phyloP scores from a whole-genome alignment of 169 alveolate genomes.

The Eimeria tenella region DNA sequence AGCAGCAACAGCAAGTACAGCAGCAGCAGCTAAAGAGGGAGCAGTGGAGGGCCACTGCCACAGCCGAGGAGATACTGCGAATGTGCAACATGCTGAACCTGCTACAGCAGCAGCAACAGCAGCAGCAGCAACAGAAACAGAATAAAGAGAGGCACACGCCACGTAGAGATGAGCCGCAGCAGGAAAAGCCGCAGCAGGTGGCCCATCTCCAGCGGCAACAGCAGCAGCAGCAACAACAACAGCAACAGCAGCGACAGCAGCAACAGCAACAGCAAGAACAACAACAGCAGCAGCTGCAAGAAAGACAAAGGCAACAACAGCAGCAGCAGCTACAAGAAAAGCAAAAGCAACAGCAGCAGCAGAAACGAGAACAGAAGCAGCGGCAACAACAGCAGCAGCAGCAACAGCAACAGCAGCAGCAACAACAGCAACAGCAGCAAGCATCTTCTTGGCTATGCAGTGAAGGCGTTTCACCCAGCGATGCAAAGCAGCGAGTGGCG shows the following conservation, averaged over 20 bases:
- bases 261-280: background rate
- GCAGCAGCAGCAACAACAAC: background rate
- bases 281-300: background rate
- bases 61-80: background rate
- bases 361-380: background rate
- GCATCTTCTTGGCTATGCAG: background rate
- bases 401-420: slow-evolving; percentile 3
- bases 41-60: background rate
- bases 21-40: background rate
- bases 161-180: background rate
- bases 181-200: background rate
- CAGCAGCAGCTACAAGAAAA: background rate
- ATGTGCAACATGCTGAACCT: background rate
- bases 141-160: background rate
- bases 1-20: background rate
- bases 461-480: background rate
- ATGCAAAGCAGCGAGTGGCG: slow-evolving; percentile 25
- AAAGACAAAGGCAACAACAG: background rate
- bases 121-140: slow-evolving; percentile 3
- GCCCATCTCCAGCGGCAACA: background rate
- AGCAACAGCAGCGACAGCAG: background rate
- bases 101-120: background rate
- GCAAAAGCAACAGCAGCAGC: background rate
- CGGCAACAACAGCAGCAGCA: background rate
- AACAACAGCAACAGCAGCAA: background rate